phyloP scores from a whole-genome alignment of 768 basidiomycete species.

The Lenzites betulinus region DNA sequence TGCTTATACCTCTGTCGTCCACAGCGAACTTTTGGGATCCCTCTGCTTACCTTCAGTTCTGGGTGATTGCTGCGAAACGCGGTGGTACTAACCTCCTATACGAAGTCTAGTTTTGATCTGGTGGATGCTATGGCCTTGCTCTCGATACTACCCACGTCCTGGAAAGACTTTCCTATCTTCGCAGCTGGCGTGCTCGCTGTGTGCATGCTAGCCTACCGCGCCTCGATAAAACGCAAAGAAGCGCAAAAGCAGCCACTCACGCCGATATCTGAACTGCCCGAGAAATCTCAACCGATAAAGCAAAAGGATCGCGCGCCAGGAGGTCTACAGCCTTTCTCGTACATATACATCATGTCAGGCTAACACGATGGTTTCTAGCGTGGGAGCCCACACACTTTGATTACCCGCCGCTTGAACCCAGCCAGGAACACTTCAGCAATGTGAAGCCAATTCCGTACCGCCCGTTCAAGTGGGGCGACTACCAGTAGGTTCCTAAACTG shows the following conservation, averaged over 20 bases:
- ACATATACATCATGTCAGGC: not conserved
- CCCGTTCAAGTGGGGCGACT: conserved; percentile 63
- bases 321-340: not conserved
- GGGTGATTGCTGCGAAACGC: no score
- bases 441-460: conserved; percentile 63
- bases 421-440: conserved; percentile 40
- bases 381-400: conserved; percentile 54
- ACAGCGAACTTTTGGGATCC: no score
- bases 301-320: conserved; percentile 10
- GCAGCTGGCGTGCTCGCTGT: not conserved
- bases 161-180: not conserved
- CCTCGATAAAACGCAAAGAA: not conserved
- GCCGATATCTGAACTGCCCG: not conserved
- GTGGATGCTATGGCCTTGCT: not conserved
- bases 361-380: conserved; percentile 36
- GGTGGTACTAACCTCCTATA: no score
- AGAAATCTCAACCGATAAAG: not conserved
- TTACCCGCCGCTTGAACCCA: conserved; percentile 52
- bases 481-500: conserved; percentile 47
- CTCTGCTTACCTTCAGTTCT: no score
- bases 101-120: no score
- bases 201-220: not conserved
- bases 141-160: not conserved
- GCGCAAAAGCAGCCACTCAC: not conserved
- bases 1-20: no score